Base-by-base conservation (phyloP, 345 rosid species). In the Orychophragmus violaceus region DNA sequence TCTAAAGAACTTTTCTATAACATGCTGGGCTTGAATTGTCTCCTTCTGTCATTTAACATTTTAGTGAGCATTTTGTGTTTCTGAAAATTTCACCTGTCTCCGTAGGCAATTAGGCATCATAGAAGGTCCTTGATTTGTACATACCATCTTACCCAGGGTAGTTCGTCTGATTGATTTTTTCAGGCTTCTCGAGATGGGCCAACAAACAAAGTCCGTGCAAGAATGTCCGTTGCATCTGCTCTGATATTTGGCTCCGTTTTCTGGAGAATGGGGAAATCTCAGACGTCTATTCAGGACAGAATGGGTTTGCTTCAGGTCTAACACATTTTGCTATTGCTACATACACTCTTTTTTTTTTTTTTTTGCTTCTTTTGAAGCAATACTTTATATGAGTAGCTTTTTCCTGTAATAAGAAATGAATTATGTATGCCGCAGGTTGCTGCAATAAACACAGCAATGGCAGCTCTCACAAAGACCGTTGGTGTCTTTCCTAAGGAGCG, bases 381-480 rank as follows among this genome's bases (percentile, higher is more conserved):
- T 27, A 41, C 27, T 27, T 61, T 6, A 19, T 46, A 48, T 29
- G 29, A 24, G 19, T 45, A 54, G 22, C 8, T 5, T 60, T 8
- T 11, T 33, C n/a, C 27, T 44, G 3, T 13, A 7, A 48, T 37
- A 11, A 54, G 56, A 2, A 55, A 3, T 73, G 71, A 49, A 63
- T 57, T 57, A 12, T 62, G 59, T 59, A 36, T 48, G n/a, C 69
- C 57, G 61, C 79, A 94, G 97, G 96, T 94, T 48, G 87, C 95
- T 32, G 99, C 97, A 59, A 90, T 94, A 81, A 94, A 90, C 81
- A 94, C 99, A 6, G 99, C 97, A 44, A 94, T 94, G 99, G 97
- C 97, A 80, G 97, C 99, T 78, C 96, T 94, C 23, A 94, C 99
- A 62, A 94, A 90, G 79, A 94, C 97, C 3, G 96, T 87, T 61